Base-by-base conservation (phyloP, 495 filamentous ascomycete genomes). In the Lentithecium fluviatile region DNA sequence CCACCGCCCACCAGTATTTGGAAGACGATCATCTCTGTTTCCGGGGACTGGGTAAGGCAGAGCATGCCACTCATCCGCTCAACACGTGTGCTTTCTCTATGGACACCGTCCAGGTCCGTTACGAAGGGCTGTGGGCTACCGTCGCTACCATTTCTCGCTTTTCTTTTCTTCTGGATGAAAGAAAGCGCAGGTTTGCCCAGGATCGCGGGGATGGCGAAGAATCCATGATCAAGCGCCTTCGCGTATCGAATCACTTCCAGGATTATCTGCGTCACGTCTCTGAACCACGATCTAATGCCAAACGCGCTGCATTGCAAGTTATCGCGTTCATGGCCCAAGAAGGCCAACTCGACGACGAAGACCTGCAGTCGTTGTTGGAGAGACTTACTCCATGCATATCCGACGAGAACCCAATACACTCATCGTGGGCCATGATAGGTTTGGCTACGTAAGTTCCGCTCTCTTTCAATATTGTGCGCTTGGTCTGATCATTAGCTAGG, bases 291-390 rank as follows among this genome's bases (percentile, higher is more conserved):
- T 60, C 60, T 5, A 64, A 60, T 32, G 60, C 60, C 10, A 67
- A 67, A 32, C n/a, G 48, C 2, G 65, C 65, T 36, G 86, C 88
- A 36, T 74, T 97, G 23, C 91, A 96, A 63, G 75, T 90, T n/a
- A 66, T 96, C 20, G 83, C 88, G 0, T 95, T 97, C 65, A 76
- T 91, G 25, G 70, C 80, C 24, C 75, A 79, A 37, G 69, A 74
- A 23, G 73, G 71, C 7, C 64, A 65, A 17, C 37, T 76, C 42
- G 77, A 79, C n/a, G 71, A 71, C 15, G 80, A 80, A 50, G 70
- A 71, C 12, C 67, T 75, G 13, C 53, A 57, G 32, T n/a, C 65
- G 7, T 67, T 78, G 6, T 48, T 86, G n/a, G 76, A 80, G 47
- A 72, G 70, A 47, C 74, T 88, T 13, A 64, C 76, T 17, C 62